Evolutionary conservation across 202 grass and related monocot species (phyloP).

Genomic region (Miscanthus sacchariflorus): DNA sequence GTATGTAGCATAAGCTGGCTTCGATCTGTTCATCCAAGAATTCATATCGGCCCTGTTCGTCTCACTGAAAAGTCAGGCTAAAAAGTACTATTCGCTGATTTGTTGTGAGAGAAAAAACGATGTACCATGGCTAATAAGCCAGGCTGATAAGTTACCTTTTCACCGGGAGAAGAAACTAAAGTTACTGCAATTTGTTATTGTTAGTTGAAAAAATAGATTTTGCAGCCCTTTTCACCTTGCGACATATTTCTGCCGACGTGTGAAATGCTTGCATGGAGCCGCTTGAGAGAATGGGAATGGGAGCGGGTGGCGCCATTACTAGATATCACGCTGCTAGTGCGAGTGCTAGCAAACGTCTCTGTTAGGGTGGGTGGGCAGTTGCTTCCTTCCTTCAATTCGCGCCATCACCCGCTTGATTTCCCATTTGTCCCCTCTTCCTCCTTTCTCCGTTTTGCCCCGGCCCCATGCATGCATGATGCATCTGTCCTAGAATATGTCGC

Average conservation of each 20-base stretch:
- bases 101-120: no score
- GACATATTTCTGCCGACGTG: background rate
- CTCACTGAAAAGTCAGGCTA: no score
- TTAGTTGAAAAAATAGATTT: background rate
- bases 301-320: conserved; percentile 7
- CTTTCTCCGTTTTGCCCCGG: no score
- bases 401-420: conserved; percentile 19
- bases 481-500: no score
- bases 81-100: no score
- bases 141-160: background rate
- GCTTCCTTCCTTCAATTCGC: background rate
- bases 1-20: no score
- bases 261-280: background rate
- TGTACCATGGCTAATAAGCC: no score
- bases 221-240: background rate
- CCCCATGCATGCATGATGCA: background rate
- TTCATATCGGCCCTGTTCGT: no score
- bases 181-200: no score
- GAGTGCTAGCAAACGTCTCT: conserved; percentile 6
- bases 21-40: no score
- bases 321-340: background rate
- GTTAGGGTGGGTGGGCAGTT: conserved; percentile 25
- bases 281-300: background rate
- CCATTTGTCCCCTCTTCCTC: background rate
- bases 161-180: background rate